Evolutionary conservation across 2,329 filamentous ascomycete species (phyloP).

Genomic region (Pseudogymnoascus pannorum): DNA sequence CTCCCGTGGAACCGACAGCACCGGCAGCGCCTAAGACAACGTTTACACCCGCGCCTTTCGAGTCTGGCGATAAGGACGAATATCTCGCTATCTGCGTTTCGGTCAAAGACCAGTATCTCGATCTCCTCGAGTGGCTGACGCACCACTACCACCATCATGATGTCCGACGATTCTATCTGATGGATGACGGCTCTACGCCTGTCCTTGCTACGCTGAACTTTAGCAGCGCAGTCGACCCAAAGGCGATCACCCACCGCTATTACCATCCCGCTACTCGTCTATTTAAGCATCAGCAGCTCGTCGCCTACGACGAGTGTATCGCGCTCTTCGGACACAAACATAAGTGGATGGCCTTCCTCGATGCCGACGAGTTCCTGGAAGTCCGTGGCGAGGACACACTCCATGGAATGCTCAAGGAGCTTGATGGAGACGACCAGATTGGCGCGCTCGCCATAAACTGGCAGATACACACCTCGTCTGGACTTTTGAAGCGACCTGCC

Average conservation of each 20-base stretch:
- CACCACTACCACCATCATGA: conserved; percentile 25
- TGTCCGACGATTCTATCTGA: conserved; percentile 24
- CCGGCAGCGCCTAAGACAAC: not conserved
- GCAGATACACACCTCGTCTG: conserved; percentile 27
- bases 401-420: conserved; percentile 22
- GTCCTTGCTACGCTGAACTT: conserved; percentile 14
- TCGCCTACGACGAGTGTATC: conserved; percentile 22
- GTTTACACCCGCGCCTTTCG: conserved; percentile 3
- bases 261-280: conserved; percentile 13
- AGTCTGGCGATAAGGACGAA: conserved; percentile 14
- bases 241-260: conserved; percentile 22
- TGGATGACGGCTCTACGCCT: conserved; percentile 24
- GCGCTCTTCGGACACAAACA: conserved; percentile 22
- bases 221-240: conserved; percentile 18
- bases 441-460: conserved; percentile 30
- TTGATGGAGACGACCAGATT: conserved; percentile 23
- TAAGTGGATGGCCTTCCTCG: conserved; percentile 29
- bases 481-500: conserved; percentile 21
- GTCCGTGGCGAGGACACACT: conserved; percentile 21
- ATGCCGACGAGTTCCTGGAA: conserved; percentile 29
- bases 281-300: conserved; percentile 15
- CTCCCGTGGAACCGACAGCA: not conserved
- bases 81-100: conserved; percentile 24
- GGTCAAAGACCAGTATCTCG: conserved; percentile 19
- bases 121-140: conserved; percentile 22